Base-by-base conservation (phyloP, 148 eudicot species). In the Hydrangea macrophylla region DNA sequence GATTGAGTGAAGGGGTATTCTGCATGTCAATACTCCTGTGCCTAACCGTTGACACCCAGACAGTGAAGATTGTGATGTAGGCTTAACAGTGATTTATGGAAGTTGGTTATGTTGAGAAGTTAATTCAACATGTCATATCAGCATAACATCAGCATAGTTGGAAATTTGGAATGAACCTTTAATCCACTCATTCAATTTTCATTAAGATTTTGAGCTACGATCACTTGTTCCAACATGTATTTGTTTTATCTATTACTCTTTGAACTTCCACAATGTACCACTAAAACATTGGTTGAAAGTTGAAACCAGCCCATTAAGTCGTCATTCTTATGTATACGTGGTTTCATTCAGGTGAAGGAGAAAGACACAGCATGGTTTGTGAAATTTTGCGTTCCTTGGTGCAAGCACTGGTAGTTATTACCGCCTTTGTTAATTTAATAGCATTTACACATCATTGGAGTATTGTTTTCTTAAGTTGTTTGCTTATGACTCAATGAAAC, bases 361-460 rank as follows among this genome's bases (percentile, higher is more conserved):
- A 89, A 89, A 62, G 90, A 86, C 67, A 89, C 96, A 11, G 92
- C 92, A 28, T 89, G 96, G 96, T 86, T 89, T 65, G 90, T 89
- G 50, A 65, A 69, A 66, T 89, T 89, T 61, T 84, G 92, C 69
- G 96, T 87, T 62, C 92, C 96, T 24, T 89, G 96, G 96, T 89
- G 96, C 72, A 89, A 89, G 83, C 96, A 89, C 75, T 89, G 24
- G 37, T 44, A 7, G 22, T 12, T 17, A 58, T 70, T 45, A 62
- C 59, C 54, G 15, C 35, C n/a, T 55, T 13, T 22, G 12, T 68
- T 27, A 13, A 6, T 25, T 28, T 22, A 32, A 13, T 31, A 32
- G 8, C n/a, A n/a, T n/a, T n/a, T n/a, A n/a, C n/a, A 55, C n/a
- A 32, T 54, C 60, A n/a, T 42, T 15, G 11, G 26, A 28, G 63